Conservation (phyloP, 176 grass and related monocot genomes). For the Sorghum bicolor region Sorghum_bicolor_NCBIv3 NC_012871.2:68770501-68771000, state of each 20-base stretch:
- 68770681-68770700: constrained; percentile 84
- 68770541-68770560: constrained; percentile 9
- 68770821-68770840: constrained; percentile 97
- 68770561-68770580: constrained; percentile 27
- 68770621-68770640: constrained; percentile 89
- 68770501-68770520: constrained; percentile 5
- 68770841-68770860: constrained; percentile 96
- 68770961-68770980: constrained; percentile 95
- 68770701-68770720: constrained; percentile 86
- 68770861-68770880: constrained; percentile 30
- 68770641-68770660: constrained; percentile 96
- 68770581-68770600: constrained; percentile 25
- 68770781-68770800: constrained; percentile 87
- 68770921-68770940: constrained; percentile 16
- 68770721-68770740: constrained; percentile 88
- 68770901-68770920: neutral
- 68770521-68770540: constrained; percentile 9
- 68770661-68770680: constrained; percentile 90
- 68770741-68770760: constrained; percentile 94
- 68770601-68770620: constrained; percentile 97
- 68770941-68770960: constrained; percentile 86
- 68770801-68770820: constrained; percentile 90
- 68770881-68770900: constrained; percentile 26
- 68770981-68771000: constrained; percentile 87
- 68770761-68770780: constrained; percentile 89